phyloP scores from a whole-genome alignment of 148 eudicot species.

The Vaccinium macrocarpon region DNA sequence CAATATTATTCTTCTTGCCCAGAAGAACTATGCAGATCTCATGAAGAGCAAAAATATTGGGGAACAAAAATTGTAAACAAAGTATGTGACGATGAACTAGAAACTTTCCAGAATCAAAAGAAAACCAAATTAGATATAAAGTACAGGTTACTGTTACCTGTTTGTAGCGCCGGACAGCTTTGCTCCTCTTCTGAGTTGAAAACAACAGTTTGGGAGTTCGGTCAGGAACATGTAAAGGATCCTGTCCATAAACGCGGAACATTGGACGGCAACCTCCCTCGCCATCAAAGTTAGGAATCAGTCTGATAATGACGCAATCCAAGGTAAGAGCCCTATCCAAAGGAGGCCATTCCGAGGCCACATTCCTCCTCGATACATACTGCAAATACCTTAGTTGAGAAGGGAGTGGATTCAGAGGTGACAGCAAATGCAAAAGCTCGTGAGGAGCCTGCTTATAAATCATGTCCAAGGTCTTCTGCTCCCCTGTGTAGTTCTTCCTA shows the following conservation, averaged over 20 bases:
- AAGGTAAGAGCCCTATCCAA: constrained; percentile 64
- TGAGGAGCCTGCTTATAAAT: constrained; percentile 86
- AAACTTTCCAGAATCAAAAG: background rate
- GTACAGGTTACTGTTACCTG: constrained; percentile 48
- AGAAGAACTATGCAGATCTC: constrained; percentile 8
- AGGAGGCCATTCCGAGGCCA: constrained; percentile 86
- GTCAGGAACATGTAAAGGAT: constrained; percentile 52
- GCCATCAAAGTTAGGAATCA: constrained; percentile 59
- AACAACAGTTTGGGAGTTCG: constrained; percentile 60
- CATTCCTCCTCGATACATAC: constrained; percentile 84
- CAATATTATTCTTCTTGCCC: background rate
- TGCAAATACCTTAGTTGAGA: constrained; percentile 90
- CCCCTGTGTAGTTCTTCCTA: constrained; percentile 69
- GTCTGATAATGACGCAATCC: constrained; percentile 80
- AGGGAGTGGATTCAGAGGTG: constrained; percentile 74
- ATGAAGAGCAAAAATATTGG: background rate
- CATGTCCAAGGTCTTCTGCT: constrained; percentile 88
- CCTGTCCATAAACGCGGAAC: constrained; percentile 77
- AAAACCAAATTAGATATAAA: background rate
- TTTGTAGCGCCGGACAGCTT: constrained; percentile 61
- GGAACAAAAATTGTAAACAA: background rate
- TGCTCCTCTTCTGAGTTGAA: constrained; percentile 59
- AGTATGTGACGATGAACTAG: background rate
- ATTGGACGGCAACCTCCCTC: constrained; percentile 76
- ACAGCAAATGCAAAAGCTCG: constrained; percentile 63